phyloP scores from a whole-genome alignment of 495 filamentous ascomycete species.

The Penicillium manginii region DNA sequence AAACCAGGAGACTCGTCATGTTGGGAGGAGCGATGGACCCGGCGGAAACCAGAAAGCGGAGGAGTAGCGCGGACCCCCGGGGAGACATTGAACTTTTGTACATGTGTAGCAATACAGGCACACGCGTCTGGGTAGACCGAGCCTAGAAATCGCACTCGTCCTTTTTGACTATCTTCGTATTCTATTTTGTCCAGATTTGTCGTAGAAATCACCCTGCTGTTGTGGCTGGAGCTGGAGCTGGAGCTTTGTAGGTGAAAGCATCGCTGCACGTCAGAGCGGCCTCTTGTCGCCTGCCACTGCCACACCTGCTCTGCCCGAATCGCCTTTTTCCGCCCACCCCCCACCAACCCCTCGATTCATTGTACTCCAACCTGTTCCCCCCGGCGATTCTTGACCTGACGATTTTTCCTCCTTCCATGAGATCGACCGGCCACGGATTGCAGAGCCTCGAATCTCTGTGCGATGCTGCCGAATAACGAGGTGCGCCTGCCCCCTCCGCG shows the following conservation, averaged over 20 bases:
- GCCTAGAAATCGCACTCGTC: constrained; percentile 35
- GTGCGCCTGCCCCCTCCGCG: constrained; percentile 39
- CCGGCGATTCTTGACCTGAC: background rate
- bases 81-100: constrained; percentile 38
- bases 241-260: background rate
- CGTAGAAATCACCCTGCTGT: constrained; percentile 1
- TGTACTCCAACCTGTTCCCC: constrained; percentile 3
- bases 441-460: constrained; percentile 27
- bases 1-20: constrained; percentile 22
- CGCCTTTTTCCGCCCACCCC: constrained; percentile 30
- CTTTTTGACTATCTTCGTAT: constrained; percentile 12
- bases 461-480: constrained; percentile 47
- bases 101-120: constrained; percentile 50
- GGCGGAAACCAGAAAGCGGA: constrained; percentile 15
- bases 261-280: constrained; percentile 28
- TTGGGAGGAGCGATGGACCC: constrained; percentile 23
- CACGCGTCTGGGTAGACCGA: constrained; percentile 22
- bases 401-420: constrained; percentile 17
- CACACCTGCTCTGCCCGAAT: constrained; percentile 22
- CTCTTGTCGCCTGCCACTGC: constrained; percentile 1
- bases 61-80: constrained; percentile 17
- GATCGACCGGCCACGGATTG: constrained; percentile 36
- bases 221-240: background rate
- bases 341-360: constrained; percentile 24
- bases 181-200: constrained; percentile 5